Evolutionary conservation across 306 rosid genomes (phyloP).

Genomic region (Elaeagnus macrophylla): DNA sequence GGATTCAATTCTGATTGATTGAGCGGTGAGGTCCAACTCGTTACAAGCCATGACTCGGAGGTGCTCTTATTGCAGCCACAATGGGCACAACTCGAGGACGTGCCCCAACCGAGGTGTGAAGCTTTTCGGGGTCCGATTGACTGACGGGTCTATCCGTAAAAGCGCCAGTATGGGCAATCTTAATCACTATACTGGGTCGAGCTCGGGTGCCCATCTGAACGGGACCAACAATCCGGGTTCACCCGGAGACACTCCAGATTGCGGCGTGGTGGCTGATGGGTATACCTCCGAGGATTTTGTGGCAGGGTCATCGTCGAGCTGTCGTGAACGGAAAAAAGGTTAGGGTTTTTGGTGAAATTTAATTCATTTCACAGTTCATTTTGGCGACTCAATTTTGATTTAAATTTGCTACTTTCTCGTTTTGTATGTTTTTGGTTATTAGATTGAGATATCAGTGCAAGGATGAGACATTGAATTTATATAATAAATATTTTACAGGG

Average conservation of each 20-base stretch:
- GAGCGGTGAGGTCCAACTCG: no score
- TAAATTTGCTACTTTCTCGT: background rate
- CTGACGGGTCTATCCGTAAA: slow-evolving; percentile 90
- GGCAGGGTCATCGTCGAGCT: slow-evolving; percentile 80
- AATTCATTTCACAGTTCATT: slow-evolving; percentile 1
- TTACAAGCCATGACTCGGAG: slow-evolving; percentile 60
- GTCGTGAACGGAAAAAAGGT: slow-evolving; percentile 97
- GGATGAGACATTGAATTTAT: no score
- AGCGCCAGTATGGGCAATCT: slow-evolving; percentile 98
- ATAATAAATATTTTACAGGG: no score
- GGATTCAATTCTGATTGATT: no score
- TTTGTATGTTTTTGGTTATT: no score
- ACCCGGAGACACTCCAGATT: slow-evolving; percentile 74
- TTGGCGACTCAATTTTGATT: background rate
- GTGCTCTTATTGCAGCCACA: slow-evolving; percentile 97
- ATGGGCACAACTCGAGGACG: slow-evolving; percentile 93
- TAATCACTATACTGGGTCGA: slow-evolving; percentile 63
- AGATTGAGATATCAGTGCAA: no score
- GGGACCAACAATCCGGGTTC: slow-evolving; percentile 63
- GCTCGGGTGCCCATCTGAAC: slow-evolving; percentile 22
- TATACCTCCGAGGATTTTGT: slow-evolving; percentile 96
- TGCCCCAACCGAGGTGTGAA: slow-evolving; percentile 96
- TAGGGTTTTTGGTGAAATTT: background rate
- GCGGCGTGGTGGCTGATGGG: slow-evolving; percentile 57
- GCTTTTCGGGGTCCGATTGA: slow-evolving; percentile 85